Conservation (phyloP, 2,329 filamentous ascomycete species). For the Clarireedia homoeocarpa region DNA sequence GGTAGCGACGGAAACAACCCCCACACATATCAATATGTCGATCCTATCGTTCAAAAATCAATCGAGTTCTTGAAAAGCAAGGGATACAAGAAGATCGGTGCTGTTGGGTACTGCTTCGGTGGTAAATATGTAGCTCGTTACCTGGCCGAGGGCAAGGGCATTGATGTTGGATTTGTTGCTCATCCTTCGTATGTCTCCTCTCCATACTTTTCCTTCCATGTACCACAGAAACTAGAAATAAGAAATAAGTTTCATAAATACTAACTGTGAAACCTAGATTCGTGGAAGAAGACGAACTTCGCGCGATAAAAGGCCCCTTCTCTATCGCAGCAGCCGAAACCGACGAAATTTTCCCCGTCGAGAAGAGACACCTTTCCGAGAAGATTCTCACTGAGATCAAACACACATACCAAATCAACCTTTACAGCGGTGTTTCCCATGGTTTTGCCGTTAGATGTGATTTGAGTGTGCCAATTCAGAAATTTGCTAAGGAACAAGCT, state of each 20-base stretch:
- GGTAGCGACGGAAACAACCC: conserved; percentile 28
- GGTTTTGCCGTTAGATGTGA: conserved; percentile 68
- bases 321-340: conserved; percentile 51
- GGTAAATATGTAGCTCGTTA: conserved; percentile 68
- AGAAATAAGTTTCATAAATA: background rate
- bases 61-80: conserved; percentile 52
- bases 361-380: conserved; percentile 58
- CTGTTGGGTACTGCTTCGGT: conserved; percentile 66
- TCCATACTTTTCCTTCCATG: background rate
- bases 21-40: conserved; percentile 24
- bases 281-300: conserved; percentile 58
- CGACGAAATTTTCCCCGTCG: conserved; percentile 55
- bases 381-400: conserved; percentile 49
- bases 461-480: conserved; percentile 44
- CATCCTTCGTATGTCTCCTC: conserved; percentile 51
- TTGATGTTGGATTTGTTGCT: conserved; percentile 65
- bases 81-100: conserved; percentile 51
- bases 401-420: conserved; percentile 58
- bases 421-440: conserved; percentile 64
- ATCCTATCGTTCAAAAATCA: conserved; percentile 37
- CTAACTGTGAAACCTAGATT: conserved; percentile 36
- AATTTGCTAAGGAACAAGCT: conserved; percentile 73
- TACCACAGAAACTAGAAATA: background rate
- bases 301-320: conserved; percentile 56
- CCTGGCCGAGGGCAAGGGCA: conserved; percentile 45